Evolutionary conservation across 257 asterid genomes (phyloP).

Genomic region (Cordia subcordata): DNA sequence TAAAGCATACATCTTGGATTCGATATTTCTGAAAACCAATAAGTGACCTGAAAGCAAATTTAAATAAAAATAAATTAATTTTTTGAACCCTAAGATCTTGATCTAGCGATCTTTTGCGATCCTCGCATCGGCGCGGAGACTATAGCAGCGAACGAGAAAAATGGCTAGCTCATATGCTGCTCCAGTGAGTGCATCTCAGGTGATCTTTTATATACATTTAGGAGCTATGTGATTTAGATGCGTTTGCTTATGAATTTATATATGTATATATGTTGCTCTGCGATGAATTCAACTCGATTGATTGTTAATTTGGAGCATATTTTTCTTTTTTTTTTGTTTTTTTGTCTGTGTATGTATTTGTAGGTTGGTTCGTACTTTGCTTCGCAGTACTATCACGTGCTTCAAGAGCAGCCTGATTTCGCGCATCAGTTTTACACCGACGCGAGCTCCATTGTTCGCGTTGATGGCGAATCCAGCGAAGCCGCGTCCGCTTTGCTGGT

Average conservation of each 20-base stretch:
- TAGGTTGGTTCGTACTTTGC: constrained; percentile 90
- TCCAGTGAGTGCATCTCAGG: constrained; percentile 55
- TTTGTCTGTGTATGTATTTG: background rate
- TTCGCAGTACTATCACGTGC: constrained; percentile 72
- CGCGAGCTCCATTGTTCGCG: constrained; percentile 58
- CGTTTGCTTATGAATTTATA: background rate
- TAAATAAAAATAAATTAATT: no score
- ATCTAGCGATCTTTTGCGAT: constrained; percentile 10
- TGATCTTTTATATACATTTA: constrained; percentile 1
- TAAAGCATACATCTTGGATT: no score
- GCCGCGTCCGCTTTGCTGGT: constrained; percentile 64
- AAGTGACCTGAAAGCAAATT: no score
- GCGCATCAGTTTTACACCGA: constrained; percentile 78
- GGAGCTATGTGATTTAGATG: background rate
- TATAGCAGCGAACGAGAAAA: constrained; percentile 5
- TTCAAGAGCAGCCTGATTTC: constrained; percentile 57
- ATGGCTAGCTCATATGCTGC: constrained; percentile 46
- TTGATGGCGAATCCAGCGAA: constrained; percentile 58
- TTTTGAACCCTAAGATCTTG: constrained; percentile 1
- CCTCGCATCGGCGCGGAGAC: background rate
- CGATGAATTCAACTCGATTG: background rate
- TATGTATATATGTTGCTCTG: background rate
- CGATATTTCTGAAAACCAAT: no score
- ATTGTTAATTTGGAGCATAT: background rate
- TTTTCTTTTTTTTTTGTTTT: no score